Conservation (phyloP, 139 green algal species). For the Klebsormidium nitens region DNA sequence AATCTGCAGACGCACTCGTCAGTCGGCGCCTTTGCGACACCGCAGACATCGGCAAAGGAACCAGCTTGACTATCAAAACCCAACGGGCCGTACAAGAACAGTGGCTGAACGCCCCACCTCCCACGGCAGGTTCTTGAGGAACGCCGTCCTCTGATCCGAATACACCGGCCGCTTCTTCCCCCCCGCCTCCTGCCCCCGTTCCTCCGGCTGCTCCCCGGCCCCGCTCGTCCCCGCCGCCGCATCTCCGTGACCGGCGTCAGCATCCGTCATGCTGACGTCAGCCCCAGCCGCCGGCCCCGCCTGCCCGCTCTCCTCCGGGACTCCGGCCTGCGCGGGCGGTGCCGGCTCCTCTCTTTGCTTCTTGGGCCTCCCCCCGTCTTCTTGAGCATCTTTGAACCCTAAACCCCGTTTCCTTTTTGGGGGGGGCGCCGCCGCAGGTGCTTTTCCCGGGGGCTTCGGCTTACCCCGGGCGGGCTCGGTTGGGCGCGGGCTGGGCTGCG, state of each 20-base stretch:
- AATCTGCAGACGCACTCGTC: too few relatives aligned
- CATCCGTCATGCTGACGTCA: neutral
- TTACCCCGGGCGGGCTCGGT: neutral
- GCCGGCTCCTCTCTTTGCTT: slow-evolving; percentile 2
- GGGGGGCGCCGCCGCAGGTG: slow-evolving; percentile 8
- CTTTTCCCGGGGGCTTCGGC: too few relatives aligned
- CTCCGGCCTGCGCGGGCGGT: neutral
- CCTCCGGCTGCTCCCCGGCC: slow-evolving; percentile 16
- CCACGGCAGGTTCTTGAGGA: slow-evolving; percentile 46
- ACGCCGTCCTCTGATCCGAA: slow-evolving; percentile 42
- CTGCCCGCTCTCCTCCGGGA: neutral
- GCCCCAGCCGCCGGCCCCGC: neutral
- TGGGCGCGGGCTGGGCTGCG: neutral
- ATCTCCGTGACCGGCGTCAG: neutral
- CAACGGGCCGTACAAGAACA: slow-evolving; percentile 10
- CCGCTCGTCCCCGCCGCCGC: neutral
- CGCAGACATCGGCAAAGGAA: too few relatives aligned
- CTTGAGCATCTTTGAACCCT: neutral
- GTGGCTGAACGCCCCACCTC: slow-evolving; percentile 5
- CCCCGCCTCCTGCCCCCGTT: neutral
- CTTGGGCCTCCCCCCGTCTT: neutral
- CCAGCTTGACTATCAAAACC: slow-evolving; percentile 16
- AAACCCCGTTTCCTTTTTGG: neutral
- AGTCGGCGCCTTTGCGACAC: too few relatives aligned
- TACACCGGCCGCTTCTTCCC: slow-evolving; percentile 13